These are phyloP conservation scores for Hyaloscypha finlandica DNA, from an alignment of 495 filamentous ascomycete genomes.

Conservation along the genomic window DNA sequence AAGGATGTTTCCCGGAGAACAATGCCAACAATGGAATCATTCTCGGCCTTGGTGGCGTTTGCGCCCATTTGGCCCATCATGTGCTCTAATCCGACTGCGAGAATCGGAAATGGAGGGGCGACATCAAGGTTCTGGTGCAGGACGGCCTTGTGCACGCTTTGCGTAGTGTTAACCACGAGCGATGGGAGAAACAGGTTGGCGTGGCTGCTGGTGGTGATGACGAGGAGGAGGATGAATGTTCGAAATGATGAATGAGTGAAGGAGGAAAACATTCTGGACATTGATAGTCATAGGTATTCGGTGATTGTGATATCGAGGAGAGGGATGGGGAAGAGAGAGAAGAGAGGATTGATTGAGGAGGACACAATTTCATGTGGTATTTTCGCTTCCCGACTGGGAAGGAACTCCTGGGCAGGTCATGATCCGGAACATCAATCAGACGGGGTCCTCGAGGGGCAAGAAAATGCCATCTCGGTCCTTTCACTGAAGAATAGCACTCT, in stretches of 20 bases:
- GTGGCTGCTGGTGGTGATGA: constrained; percentile 7
- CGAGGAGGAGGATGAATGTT: background rate
- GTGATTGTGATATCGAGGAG: background rate
- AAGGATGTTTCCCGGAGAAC: background rate
- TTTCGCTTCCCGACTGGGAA: background rate
- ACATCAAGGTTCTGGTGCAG: constrained; percentile 15
- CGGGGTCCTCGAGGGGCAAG: background rate
- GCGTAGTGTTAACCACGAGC: background rate
- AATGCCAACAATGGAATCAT: background rate
- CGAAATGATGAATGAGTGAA: background rate
- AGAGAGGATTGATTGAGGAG: background rate
- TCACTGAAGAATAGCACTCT: background rate
- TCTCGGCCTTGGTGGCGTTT: constrained; percentile 14
- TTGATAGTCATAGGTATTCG: background rate
- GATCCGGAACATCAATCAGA: background rate
- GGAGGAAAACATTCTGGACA: background rate
- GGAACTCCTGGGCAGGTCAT: background rate
- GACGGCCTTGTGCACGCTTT: background rate
- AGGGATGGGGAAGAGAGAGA: background rate
- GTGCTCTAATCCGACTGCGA: constrained; percentile 15
- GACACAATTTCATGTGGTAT: background rate
- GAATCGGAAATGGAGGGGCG: constrained; percentile 20
- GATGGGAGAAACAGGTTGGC: background rate
- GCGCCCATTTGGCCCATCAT: constrained; percentile 14
- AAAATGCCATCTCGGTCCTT: background rate